Base-by-base conservation (phyloP, 805 yeast genomes). In the Yarrowia sp. region DNA sequence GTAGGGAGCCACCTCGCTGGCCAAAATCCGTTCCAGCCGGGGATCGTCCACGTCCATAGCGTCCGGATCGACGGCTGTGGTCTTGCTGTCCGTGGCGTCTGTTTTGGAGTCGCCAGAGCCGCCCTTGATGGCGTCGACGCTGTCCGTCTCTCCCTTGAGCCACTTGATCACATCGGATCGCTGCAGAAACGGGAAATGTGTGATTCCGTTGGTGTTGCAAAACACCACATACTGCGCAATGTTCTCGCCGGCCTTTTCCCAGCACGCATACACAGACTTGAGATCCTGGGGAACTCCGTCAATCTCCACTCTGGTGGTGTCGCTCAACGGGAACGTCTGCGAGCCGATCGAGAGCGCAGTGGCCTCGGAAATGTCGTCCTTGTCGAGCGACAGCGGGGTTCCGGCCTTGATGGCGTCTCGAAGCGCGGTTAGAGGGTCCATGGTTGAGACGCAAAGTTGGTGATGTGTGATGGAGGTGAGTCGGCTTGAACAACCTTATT, bases 141-240 rank as follows among this genome's bases (percentile, higher is more conserved):
- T 67, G 42, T 36, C 70, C 8, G 71, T 50, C 22, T 86, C 82
- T 3, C 97, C 97, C 70, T 84, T 84, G 65, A 94, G 82, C 92
- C 95, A 93, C 40, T 91, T 85, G 68, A 89, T 83, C 70, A 94
- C 83, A 75, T 94, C 97, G 9, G 92, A 88, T 78, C 96, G 87
- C 74, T 92, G 97, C 76, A 91, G 79, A 75, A 94, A 93, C 69
- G 91, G 87, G 75, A 94, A 85, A 71, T 91, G 91, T 2, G 86
- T 82, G 42, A 94, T 83, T 2, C 85, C 83, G 48, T 84, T 80
- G 63, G 83, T 84, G 73, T 86, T 89, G 72, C 97, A 91, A 46
- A 85, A 87, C 11, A 87, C 84, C 70, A 92, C 84, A 76, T 94
- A 93, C 68, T 91, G 97, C 12, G 97, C 89, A 55, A 92, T 89